Evolutionary conservation across 495 filamentous ascomycete genomes (phyloP).

Genomic region (Penicillium ochrochloron): DNA sequence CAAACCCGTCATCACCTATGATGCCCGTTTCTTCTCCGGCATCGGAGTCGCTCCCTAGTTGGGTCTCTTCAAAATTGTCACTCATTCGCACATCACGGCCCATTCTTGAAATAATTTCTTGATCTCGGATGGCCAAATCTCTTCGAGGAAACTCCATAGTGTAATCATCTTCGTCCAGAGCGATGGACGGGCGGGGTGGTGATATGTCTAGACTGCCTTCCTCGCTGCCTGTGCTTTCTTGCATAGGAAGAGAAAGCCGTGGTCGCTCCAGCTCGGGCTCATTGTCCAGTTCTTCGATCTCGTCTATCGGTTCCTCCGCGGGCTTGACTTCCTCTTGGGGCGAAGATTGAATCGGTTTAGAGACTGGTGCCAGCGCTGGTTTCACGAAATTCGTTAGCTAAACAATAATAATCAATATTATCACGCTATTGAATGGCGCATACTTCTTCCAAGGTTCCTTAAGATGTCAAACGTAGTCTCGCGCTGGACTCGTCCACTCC

Average conservation of each 20-base stretch:
- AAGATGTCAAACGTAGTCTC: slow-evolving; percentile 78
- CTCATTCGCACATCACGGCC: slow-evolving; percentile 64
- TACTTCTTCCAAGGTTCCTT: slow-evolving; percentile 65
- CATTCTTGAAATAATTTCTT: slow-evolving; percentile 53
- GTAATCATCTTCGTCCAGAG: slow-evolving; percentile 69
- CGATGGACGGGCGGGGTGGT: slow-evolving; percentile 64
- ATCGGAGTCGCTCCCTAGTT: slow-evolving; percentile 56
- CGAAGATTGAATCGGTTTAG: slow-evolving; percentile 62
- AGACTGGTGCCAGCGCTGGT: slow-evolving; percentile 61
- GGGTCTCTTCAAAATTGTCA: slow-evolving; percentile 60
- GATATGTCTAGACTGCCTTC: slow-evolving; percentile 51
- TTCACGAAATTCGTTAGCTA: neutral
- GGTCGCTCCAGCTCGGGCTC: slow-evolving; percentile 67
- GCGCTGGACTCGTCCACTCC: slow-evolving; percentile 67
- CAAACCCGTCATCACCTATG: slow-evolving; percentile 41
- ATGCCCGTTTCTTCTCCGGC: slow-evolving; percentile 50
- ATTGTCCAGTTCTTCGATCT: slow-evolving; percentile 65
- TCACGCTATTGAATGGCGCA: slow-evolving; percentile 2
- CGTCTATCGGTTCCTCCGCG: slow-evolving; percentile 35
- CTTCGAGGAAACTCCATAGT: slow-evolving; percentile 71
- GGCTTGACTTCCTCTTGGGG: slow-evolving; percentile 45
- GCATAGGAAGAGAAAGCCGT: slow-evolving; percentile 71
- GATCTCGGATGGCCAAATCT: slow-evolving; percentile 57
- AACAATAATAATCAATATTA: neutral
- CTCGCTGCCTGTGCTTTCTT: slow-evolving; percentile 54